A percentile compares a stretch with the other conserved stretches of the same genome.
Conservation (phyloP, 1,284 basidiomycete species). For the Schizophyllum commune region DNA sequence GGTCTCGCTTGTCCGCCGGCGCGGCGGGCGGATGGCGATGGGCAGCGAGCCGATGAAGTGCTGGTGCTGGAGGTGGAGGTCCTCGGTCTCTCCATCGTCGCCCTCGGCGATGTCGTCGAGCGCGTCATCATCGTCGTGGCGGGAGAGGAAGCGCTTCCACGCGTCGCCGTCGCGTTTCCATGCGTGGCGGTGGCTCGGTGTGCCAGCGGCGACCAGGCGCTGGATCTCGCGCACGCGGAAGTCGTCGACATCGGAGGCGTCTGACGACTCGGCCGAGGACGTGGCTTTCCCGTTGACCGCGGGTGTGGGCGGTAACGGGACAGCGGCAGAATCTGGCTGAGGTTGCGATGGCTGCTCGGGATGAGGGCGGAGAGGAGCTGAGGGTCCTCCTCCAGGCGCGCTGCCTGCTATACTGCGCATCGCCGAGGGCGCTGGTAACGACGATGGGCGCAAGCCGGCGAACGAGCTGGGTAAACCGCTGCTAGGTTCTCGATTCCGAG, state of each 20-base stretch:
- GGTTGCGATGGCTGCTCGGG: background rate
- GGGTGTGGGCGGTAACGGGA: background rate
- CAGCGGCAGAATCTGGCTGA: background rate
- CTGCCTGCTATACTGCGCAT: constrained; percentile 12
- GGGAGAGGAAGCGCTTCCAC: constrained; percentile 54
- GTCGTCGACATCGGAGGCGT: constrained; percentile 16
- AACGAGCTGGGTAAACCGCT: constrained; percentile 48
- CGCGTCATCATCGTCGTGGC: constrained; percentile 29
- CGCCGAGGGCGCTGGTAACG: constrained; percentile 54
- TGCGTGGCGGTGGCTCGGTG: constrained; percentile 60
- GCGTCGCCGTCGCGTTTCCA: constrained; percentile 59
- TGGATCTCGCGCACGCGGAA: constrained; percentile 48
- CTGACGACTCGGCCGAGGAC: background rate
- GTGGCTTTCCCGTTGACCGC: background rate
- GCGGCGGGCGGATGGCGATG: constrained; percentile 43
- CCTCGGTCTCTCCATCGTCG: constrained; percentile 19
- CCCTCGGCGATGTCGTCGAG: constrained; percentile 19
- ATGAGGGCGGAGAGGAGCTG: background rate
- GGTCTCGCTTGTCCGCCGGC: constrained; percentile 33
- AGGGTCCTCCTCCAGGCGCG: background rate
- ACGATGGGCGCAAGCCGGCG: constrained; percentile 54
- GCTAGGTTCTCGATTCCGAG: constrained; percentile 19
- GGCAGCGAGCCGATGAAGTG: constrained; percentile 51
- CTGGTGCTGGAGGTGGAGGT: constrained; percentile 12
- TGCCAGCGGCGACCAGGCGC: constrained; percentile 56